A percentile compares a stretch with the other conserved stretches of the same genome.
These are phyloP conservation scores for Musa itinerans DNA, from an alignment of 176 grass and related monocot species.

Conservation along the genomic window DNA sequence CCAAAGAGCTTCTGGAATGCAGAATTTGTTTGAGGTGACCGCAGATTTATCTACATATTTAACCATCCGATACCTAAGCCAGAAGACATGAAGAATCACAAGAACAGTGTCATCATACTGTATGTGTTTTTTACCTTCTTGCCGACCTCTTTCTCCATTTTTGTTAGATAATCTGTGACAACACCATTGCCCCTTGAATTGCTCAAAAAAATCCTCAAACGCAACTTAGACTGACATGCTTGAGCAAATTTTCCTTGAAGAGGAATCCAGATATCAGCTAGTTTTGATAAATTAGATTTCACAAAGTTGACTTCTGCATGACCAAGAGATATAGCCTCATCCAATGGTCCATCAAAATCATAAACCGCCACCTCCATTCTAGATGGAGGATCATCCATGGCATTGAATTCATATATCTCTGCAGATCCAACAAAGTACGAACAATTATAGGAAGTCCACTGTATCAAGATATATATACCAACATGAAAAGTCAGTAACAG, in stretches of 20 bases:
- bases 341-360: slow-evolving; percentile 90
- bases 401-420: slow-evolving; percentile 98
- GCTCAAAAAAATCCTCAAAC: slow-evolving; percentile 80
- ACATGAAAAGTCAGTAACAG: slow-evolving; percentile 7
- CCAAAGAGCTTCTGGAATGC: slow-evolving; percentile 87
- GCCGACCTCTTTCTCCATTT: slow-evolving; percentile 97
- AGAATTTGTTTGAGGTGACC: slow-evolving; percentile 74
- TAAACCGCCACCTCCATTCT: slow-evolving; percentile 78
- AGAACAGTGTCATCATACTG: background rate
- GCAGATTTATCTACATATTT: slow-evolving; percentile 58
- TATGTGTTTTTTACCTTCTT: slow-evolving; percentile 58
- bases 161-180: slow-evolving; percentile 63
- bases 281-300: slow-evolving; percentile 74
- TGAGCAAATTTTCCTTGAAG: slow-evolving; percentile 79
- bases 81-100: background rate
- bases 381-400: slow-evolving; percentile 86
- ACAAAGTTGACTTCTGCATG: slow-evolving; percentile 92
- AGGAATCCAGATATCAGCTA: slow-evolving; percentile 88
- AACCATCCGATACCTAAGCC: slow-evolving; percentile 11
- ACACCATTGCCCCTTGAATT: slow-evolving; percentile 67
- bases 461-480: slow-evolving; percentile 7
- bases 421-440: slow-evolving; percentile 25
- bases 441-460: slow-evolving; percentile 11
- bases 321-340: slow-evolving; percentile 75
- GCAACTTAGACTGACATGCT: slow-evolving; percentile 76